Evolutionary conservation across 306 rosid species (phyloP).

Genomic region (Sophora flavescens): DNA sequence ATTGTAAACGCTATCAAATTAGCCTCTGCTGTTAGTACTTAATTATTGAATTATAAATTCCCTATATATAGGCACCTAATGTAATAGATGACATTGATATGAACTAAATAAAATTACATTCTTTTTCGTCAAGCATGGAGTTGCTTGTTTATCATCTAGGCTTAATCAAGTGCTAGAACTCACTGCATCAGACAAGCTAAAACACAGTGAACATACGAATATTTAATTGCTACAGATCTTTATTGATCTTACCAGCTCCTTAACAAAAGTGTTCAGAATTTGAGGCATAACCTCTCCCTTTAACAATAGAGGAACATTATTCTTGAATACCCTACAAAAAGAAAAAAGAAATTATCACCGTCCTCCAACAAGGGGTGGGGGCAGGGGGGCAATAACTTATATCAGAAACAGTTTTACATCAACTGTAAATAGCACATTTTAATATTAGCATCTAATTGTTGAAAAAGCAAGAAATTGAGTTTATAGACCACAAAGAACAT

Average conservation of each 20-base stretch:
- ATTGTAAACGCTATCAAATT: background rate
- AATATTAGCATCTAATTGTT: conserved; percentile 3
- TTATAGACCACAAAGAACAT: conserved; percentile 26
- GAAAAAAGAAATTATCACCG: conserved; percentile 28
- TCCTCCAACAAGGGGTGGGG: conserved; percentile 21
- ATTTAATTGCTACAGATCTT: conserved; percentile 35
- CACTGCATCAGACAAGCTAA: conserved; percentile 14
- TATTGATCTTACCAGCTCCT: conserved; percentile 73
- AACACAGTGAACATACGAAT: conserved; percentile 11
- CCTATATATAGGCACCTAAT: background rate
- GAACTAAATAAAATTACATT: background rate
- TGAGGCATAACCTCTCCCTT: conserved; percentile 64
- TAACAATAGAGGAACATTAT: conserved; percentile 72
- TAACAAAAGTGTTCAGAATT: conserved; percentile 51
- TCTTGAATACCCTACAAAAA: conserved; percentile 84
- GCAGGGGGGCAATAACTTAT: background rate
- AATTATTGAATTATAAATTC: too few species aligned
- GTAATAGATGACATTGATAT: background rate
- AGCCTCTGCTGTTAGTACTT: background rate
- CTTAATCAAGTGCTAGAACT: background rate
- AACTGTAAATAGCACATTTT: conserved; percentile 34
- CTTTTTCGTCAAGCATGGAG: background rate
- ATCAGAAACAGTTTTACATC: conserved; percentile 6
- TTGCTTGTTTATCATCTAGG: too few species aligned
- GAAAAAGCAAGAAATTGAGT: conserved; percentile 21